A percentile compares a stretch with the other conserved stretches of the same genome.
phyloP scores from a whole-genome alignment of 2,329 filamentous ascomycete species.

The Aspergillus cejpii region DNA sequence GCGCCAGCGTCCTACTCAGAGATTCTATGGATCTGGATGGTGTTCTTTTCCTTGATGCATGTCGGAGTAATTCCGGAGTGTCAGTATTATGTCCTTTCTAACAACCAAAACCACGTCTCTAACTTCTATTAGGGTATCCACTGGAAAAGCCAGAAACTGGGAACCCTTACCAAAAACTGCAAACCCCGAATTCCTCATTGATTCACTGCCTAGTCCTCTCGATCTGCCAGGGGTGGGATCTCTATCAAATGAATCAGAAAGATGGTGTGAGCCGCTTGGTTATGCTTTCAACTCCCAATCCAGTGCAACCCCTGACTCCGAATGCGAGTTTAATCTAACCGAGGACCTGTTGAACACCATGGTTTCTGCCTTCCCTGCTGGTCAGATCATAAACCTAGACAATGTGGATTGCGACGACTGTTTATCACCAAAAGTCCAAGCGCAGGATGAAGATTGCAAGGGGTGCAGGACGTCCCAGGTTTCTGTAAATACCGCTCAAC shows the following conservation, averaged over 20 bases:
- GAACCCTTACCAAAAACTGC: slow-evolving; percentile 16
- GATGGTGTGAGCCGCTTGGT: slow-evolving; percentile 18
- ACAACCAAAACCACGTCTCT: not conserved
- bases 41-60: slow-evolving; percentile 27
- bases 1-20: slow-evolving; percentile 41
- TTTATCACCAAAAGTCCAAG: not conserved
- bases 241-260: slow-evolving; percentile 9
- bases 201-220: slow-evolving; percentile 9
- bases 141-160: slow-evolving; percentile 18
- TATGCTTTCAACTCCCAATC: slow-evolving; percentile 3
- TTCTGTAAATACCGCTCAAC: slow-evolving; percentile 8
- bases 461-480: not conserved
- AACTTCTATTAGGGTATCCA: slow-evolving; percentile 10
- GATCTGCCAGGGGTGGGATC: slow-evolving; percentile 14
- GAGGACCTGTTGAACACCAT: slow-evolving; percentile 14
- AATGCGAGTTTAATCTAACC: slow-evolving; percentile 3
- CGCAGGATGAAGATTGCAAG: not conserved
- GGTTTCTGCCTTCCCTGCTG: not conserved
- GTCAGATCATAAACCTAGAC: not conserved
- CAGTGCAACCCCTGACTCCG: not conserved
- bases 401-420: not conserved
- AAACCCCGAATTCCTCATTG: slow-evolving; percentile 12
- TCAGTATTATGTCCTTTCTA: slow-evolving; percentile 7
- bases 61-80: slow-evolving; percentile 21
- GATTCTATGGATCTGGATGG: slow-evolving; percentile 41